Evolutionary conservation across 2,329 filamentous ascomycete genomes (phyloP).

Genomic region (Aspergillus quadrilineatus): DNA sequence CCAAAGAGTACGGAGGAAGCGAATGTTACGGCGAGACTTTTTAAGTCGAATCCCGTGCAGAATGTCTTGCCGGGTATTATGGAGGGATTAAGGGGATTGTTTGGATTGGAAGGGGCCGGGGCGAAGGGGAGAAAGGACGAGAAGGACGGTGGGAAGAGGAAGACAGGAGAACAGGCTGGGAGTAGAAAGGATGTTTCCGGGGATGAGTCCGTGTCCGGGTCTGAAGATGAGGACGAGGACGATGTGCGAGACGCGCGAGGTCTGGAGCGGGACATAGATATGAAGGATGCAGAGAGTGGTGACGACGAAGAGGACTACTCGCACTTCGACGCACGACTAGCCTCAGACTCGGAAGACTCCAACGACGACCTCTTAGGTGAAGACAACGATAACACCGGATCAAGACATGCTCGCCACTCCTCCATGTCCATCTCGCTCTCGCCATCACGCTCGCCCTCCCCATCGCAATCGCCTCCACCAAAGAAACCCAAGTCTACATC

Average conservation of each 20-base stretch:
- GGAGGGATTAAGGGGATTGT: slow-evolving; percentile 38
- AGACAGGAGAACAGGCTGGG: neutral
- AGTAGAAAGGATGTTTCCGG: neutral
- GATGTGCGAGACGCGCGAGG: slow-evolving; percentile 6
- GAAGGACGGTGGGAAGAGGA: neutral
- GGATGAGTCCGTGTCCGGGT: neutral
- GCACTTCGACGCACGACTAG: slow-evolving; percentile 38
- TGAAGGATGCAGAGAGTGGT: slow-evolving; percentile 28
- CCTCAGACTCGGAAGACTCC: slow-evolving; percentile 28
- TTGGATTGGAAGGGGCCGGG: slow-evolving; percentile 35
- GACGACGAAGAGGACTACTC: slow-evolving; percentile 32
- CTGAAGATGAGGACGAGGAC: slow-evolving; percentile 1
- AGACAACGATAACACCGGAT: neutral
- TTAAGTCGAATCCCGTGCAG: slow-evolving; percentile 60
- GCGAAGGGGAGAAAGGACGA: slow-evolving; percentile 10
- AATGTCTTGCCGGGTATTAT: slow-evolving; percentile 52
- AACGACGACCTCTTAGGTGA: slow-evolving; percentile 15
- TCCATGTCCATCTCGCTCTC: slow-evolving; percentile 38
- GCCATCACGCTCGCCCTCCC: slow-evolving; percentile 20
- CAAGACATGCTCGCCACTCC: slow-evolving; percentile 23
- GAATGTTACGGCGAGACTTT: slow-evolving; percentile 60
- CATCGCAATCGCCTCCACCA: neutral
- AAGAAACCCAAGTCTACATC: slow-evolving; percentile 24
- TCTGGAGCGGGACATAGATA: slow-evolving; percentile 19
- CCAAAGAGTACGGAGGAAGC: slow-evolving; percentile 48